Base-by-base conservation (phyloP, 2,329 filamentous ascomycete genomes). In the Xylariaceae sp. region DNA sequence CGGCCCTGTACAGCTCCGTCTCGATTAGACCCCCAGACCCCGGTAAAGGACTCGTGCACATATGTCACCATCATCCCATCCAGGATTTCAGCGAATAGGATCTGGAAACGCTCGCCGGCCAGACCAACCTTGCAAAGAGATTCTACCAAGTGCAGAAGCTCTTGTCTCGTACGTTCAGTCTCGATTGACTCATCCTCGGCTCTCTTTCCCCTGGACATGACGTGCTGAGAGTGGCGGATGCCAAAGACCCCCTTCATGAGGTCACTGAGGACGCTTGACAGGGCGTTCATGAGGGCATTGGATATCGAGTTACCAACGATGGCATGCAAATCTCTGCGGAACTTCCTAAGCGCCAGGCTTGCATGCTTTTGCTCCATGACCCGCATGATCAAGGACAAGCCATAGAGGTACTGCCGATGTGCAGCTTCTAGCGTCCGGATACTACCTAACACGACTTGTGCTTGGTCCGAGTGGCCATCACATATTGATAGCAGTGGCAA, bases 81-180 rank as follows among this genome's bases (percentile, higher is more conserved):
- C 75, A 90, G 84, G 22, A 86, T 76, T 64, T 86, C 82, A 14
- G 86, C 87, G 60, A 90, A 85, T 33, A 87, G 73, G 30, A 86
- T 77, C 61, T 90, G 84, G 45, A 87, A 87, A 43, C 72, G 75
- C 59, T 87, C 83, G 22, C 85, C 85, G 1, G 83, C 83, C 15
- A 90, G 70, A 0, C 87, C 87, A 18, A 89, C 81, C 42, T 78
- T 75, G 56, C 78, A 72, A 14, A 90, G 69, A 9, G 80, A 77
- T 43, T 78, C 75, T 2, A 87, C 70, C 15, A 89, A 67, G 38
- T 73, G 64, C 30, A 81, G 66, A 42, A 88, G 68, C 44, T 80
- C 75, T 31, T 73, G 69, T 33, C 75, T 72, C 49, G 77, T 72
- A 44, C 59, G 66, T 2, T 71, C 64, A 10, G 68, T 62, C 35